Base-by-base conservation (phyloP, 2,329 filamentous ascomycete genomes). In the Hirsutella rhossiliensis region DNA sequence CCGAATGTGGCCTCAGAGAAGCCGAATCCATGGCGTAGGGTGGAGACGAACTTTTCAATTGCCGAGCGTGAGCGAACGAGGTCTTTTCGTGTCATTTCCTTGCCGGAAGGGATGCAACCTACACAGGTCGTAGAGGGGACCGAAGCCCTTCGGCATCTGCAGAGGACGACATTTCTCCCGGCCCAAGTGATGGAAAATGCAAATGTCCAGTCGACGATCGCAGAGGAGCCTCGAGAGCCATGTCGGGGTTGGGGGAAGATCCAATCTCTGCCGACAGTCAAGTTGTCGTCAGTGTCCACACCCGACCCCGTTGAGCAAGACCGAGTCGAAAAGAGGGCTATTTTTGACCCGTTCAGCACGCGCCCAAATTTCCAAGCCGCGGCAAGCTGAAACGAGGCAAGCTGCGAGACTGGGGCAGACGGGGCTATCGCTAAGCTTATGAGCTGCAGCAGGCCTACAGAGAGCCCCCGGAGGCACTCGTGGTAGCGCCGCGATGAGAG, bases 181-280 rank as follows among this genome's bases (percentile, higher is more conserved):
- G 66, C 50, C 69, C 69, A 40, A 68, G 47, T 38, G 63, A 62
- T 19, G 54, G 53, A 44, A 63, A 64, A 39, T 61, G 58, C 41
- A 64, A 40, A 47, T 54, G 75, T 57, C 72, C 75, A 47, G 75
- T 75, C 48, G 80, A 82, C 48, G 77, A 75, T 56, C 78, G 68
- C 54, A 84, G 60, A 47, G 78, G 78, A 56, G 71, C 77, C 63
- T 65, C 56, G 50, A 66, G 55, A 52, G 63, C 58, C 62, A 65
- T 60, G 53, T 48, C 47, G 50, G 45, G 45, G 30, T 13, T 13
- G 28, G 8, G 6, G 19, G 11, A 36, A 12, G 19, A 29, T 28
- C 23, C 23, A 30, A 32, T 12, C 2, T 34, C 31, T 34, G 31
- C 13, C n/a, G 18, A 17, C n/a, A 6, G n/a, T 34, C 31, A 37